These are phyloP conservation scores for Kingdonia uniflora DNA, from an alignment of 164 flowering plant genomes.

Conservation along the genomic window DNA sequence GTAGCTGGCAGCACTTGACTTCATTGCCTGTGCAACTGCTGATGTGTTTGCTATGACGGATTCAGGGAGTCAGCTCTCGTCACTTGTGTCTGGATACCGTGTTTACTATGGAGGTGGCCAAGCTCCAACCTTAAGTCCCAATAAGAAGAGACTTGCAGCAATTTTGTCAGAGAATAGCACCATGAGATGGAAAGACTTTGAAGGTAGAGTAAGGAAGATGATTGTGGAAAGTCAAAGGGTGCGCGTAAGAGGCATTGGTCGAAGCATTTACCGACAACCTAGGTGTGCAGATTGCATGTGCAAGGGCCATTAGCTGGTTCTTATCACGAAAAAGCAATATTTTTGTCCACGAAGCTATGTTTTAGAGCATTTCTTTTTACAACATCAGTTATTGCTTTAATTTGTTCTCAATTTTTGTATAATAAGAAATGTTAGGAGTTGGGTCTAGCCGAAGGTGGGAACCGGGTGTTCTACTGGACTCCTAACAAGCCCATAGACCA, in stretches of 20 bases:
- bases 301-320: slow-evolving; percentile 26
- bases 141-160: slow-evolving; percentile 74
- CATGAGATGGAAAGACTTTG: slow-evolving; percentile 59
- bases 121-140: slow-evolving; percentile 79
- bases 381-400: no score
- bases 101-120: slow-evolving; percentile 67
- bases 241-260: slow-evolving; percentile 36
- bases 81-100: slow-evolving; percentile 82
- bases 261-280: slow-evolving; percentile 88
- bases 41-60: slow-evolving; percentile 99
- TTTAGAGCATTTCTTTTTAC: background rate
- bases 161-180: slow-evolving; percentile 56
- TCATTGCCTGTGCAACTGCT: slow-evolving; percentile 87
- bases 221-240: slow-evolving; percentile 69
- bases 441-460: no score
- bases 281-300: slow-evolving; percentile 92
- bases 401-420: no score
- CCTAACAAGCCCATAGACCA: no score
- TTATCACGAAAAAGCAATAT: background rate
- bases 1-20: slow-evolving; percentile 97
- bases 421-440: no score
- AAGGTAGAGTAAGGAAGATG: slow-evolving; percentile 70
- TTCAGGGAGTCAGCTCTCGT: slow-evolving; percentile 94
- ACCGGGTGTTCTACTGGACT: no score
- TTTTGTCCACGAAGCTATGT: background rate